phyloP scores from a whole-genome alignment of 768 basidiomycete species.

The Serendipita vermifera region DNA sequence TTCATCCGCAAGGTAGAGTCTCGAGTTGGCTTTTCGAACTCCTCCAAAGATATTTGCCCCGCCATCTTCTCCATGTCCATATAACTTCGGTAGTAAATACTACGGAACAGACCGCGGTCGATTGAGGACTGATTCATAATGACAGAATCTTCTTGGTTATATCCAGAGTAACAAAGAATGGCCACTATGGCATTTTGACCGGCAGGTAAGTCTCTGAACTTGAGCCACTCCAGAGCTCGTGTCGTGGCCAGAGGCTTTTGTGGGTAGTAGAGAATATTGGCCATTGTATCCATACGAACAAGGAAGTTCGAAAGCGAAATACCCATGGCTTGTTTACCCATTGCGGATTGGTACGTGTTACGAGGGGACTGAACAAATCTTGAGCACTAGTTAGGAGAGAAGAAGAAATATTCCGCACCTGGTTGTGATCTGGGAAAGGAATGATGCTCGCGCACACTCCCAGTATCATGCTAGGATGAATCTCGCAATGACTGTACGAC shows the following conservation, averaged over 20 bases:
- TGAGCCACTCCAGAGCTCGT: constrained; percentile 97
- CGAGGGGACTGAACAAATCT: constrained; percentile 69
- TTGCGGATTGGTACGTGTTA: constrained; percentile 63
- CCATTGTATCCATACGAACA: constrained; percentile 99
- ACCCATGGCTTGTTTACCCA: constrained; percentile 96
- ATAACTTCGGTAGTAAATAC: constrained; percentile 96
- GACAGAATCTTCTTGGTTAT: constrained; percentile 99
- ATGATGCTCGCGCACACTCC: constrained; percentile 98
- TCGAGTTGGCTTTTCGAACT: constrained; percentile 91
- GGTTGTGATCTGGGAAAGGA: constrained; percentile 99
- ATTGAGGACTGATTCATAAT: constrained; percentile 99
- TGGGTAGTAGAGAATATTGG: constrained; percentile 97
- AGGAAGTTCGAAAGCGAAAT: constrained; percentile 97
- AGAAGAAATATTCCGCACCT: constrained; percentile 44
- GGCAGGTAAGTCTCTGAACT: constrained; percentile 95
- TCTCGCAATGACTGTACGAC: constrained; percentile 98
- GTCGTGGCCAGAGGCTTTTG: constrained; percentile 98
- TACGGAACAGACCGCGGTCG: constrained; percentile 94
- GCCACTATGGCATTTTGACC: constrained; percentile 99
- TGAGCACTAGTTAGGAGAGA: not conserved
- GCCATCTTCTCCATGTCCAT: constrained; percentile 98
- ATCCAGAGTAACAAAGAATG: constrained; percentile 96
- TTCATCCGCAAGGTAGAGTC: constrained; percentile 94
- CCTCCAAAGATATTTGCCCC: constrained; percentile 81
- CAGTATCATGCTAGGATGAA: constrained; percentile 97